Evolutionary conservation across 257 asterid genomes (phyloP).

Genomic region (Dorcoceras hygrometricum): DNA sequence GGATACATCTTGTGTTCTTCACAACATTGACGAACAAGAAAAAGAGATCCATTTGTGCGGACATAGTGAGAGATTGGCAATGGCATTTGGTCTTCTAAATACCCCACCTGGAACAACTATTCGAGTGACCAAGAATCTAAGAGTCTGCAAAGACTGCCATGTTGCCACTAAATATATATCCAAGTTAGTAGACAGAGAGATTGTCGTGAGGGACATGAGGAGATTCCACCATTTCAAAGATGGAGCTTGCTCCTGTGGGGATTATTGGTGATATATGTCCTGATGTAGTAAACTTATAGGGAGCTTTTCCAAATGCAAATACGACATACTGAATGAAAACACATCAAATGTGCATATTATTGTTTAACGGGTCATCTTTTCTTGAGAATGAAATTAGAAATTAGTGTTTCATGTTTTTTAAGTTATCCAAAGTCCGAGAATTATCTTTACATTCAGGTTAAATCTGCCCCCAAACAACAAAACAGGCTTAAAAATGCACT

Average conservation of each 20-base stretch:
- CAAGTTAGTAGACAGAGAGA: slow-evolving; percentile 56
- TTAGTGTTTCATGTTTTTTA: no score
- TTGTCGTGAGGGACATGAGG: slow-evolving; percentile 80
- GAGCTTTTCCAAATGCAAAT: no score
- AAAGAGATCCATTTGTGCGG: slow-evolving; percentile 77
- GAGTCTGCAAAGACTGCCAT: slow-evolving; percentile 90
- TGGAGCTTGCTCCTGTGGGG: slow-evolving; percentile 86
- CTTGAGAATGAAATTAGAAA: no score
- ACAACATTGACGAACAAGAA: slow-evolving; percentile 67
- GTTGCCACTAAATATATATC: slow-evolving; percentile 76
- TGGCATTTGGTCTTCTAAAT: slow-evolving; percentile 79
- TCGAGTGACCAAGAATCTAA: slow-evolving; percentile 76
- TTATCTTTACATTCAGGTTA: neutral
- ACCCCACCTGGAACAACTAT: slow-evolving; percentile 61
- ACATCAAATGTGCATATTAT: no score
- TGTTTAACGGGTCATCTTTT: no score
- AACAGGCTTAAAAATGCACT: slow-evolving; percentile 45
- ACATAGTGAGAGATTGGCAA: slow-evolving; percentile 84
- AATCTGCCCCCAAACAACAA: slow-evolving; percentile 8
- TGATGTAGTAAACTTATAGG: neutral
- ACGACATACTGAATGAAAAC: no score
- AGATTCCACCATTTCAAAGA: slow-evolving; percentile 83
- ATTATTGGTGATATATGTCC: slow-evolving; percentile 71
- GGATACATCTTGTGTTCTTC: slow-evolving; percentile 85
- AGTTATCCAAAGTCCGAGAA: no score